Percentiles rank a stretch among this genome's conserved stretches.
These are phyloP conservation scores for Penicillium sp. DNA, from an alignment of 2,329 filamentous ascomycete genomes.

Conservation along the genomic window DNA sequence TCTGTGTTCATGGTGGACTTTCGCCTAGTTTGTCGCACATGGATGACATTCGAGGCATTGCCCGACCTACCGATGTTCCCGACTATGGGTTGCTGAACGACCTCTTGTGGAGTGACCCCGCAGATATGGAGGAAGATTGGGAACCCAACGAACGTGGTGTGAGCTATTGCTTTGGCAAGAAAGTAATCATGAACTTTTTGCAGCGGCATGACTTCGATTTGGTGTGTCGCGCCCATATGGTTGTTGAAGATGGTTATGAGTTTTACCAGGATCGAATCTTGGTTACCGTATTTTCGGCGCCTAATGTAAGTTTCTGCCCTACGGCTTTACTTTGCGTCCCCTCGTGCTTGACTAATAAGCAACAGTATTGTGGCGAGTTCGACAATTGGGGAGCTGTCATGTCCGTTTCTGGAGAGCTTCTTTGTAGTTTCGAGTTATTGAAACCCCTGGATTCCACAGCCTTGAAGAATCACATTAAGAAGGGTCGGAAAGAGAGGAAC, in stretches of 20 bases:
- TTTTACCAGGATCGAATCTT: constrained; percentile 95
- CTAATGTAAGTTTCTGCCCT: constrained; percentile 70
- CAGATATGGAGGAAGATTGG: constrained; percentile 98
- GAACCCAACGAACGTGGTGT: constrained; percentile 96
- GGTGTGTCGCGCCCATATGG: constrained; percentile 97
- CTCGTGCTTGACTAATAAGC: not conserved
- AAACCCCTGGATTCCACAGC: constrained; percentile 96
- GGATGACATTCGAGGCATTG: constrained; percentile 97
- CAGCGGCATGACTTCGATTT: constrained; percentile 95
- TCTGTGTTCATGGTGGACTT: constrained; percentile 92
- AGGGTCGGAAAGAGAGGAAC: constrained; percentile 90
- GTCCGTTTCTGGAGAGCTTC: constrained; percentile 89
- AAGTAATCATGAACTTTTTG: constrained; percentile 95
- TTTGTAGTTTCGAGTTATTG: constrained; percentile 95
- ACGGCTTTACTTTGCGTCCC: not conserved
- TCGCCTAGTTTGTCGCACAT: constrained; percentile 92
- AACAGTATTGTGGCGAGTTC: constrained; percentile 96
- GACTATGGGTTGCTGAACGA: constrained; percentile 96
- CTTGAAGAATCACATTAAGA: constrained; percentile 98
- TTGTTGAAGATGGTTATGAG: constrained; percentile 98
- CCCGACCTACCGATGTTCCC: constrained; percentile 91
- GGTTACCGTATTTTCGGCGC: constrained; percentile 96
- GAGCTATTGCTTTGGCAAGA: constrained; percentile 97
- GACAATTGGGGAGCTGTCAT: constrained; percentile 99
- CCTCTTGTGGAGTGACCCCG: constrained; percentile 93